Conservation (phyloP, 129 eudicot species). For the Arctium lappa region DNA sequence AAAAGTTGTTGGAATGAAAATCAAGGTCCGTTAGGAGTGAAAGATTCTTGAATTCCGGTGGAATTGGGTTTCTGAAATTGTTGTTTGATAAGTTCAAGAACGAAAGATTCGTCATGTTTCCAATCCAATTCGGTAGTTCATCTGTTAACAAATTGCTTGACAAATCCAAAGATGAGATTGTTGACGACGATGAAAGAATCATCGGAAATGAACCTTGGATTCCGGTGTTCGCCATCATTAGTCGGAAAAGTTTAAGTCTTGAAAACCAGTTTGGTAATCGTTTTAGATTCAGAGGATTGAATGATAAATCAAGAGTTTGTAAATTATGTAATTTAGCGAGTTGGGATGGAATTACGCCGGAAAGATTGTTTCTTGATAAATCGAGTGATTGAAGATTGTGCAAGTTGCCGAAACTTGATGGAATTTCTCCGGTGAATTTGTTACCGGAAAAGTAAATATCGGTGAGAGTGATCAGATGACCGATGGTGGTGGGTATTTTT, state of each 20-base stretch:
- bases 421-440: constrained; percentile 55
- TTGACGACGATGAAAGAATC: constrained; percentile 44
- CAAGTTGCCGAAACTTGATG: constrained; percentile 55
- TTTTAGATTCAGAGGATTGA: constrained; percentile 47
- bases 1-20: constrained; percentile 83
- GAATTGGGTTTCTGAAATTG: constrained; percentile 43
- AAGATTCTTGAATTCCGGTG: constrained; percentile 57
- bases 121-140: constrained; percentile 70
- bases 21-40: constrained; percentile 54
- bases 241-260: constrained; percentile 38
- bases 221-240: constrained; percentile 63
- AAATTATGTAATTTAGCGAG: constrained; percentile 45
- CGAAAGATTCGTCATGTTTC: constrained; percentile 69
- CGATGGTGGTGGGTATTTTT: constrained; percentile 60
- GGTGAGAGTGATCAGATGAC: constrained; percentile 45
- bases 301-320: constrained; percentile 56
- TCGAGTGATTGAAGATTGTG: constrained; percentile 47
- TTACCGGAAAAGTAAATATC: constrained; percentile 62
- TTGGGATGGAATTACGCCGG: constrained; percentile 49
- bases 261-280: constrained; percentile 53
- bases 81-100: constrained; percentile 66
- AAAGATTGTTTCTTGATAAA: constrained; percentile 60
- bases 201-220: constrained; percentile 55
- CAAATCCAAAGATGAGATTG: constrained; percentile 53
- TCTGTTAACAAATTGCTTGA: constrained; percentile 59